Evolutionary conservation across 2,329 filamentous ascomycete genomes (phyloP).

Genomic region (Trichoderma breve): DNA sequence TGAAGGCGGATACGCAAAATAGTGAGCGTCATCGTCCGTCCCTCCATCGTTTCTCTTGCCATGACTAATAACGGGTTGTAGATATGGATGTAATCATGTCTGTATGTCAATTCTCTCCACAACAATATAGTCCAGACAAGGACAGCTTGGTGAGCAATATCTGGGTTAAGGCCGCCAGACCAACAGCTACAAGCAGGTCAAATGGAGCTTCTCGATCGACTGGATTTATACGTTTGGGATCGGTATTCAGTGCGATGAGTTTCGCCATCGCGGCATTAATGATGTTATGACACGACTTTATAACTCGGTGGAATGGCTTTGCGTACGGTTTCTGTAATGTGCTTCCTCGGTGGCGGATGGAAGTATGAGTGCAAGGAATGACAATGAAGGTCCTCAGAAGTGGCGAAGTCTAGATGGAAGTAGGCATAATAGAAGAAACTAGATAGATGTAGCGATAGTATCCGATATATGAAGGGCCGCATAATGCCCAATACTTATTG

Average conservation of each 20-base stretch:
- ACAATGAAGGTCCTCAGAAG: too few species aligned
- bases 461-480: too few species aligned
- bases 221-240: background rate
- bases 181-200: conserved; percentile 22
- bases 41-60: too few species aligned
- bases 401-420: too few species aligned
- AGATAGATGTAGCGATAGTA: too few species aligned
- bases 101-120: conserved; percentile 35
- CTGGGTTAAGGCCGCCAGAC: conserved; percentile 34
- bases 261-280: background rate
- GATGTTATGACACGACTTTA: conserved; percentile 6
- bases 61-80: conserved; percentile 18
- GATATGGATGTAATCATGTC: conserved; percentile 39
- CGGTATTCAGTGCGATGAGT: background rate
- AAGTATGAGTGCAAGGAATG: too few species aligned
- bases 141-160: conserved; percentile 36
- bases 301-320: background rate
- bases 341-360: too few species aligned
- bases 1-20: conserved; percentile 32
- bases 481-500: too few species aligned
- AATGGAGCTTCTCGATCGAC: background rate
- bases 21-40: conserved; percentile 29
- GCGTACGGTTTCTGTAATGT: too few species aligned
- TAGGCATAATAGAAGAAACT: too few species aligned
- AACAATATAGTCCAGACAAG: conserved; percentile 31